Conservation (phyloP, 2,329 filamentous ascomycete species). For the Orbilia quercus region DNA sequence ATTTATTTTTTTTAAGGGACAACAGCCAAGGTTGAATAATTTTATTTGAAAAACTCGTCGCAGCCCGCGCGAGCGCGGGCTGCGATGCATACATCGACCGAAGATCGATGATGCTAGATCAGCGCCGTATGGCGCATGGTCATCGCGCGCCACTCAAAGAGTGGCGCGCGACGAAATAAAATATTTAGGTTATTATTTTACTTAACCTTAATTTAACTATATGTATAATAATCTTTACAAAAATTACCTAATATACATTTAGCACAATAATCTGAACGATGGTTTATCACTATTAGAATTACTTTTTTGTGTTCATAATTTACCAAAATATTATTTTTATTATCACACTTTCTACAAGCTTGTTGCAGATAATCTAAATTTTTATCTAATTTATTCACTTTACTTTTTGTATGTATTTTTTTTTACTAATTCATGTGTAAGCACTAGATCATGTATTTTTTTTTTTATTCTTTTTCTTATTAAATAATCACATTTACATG, state of each 20-base stretch:
- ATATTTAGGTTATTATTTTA: slow-evolving; percentile 6
- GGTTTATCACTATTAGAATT: background rate
- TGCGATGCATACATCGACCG: too few species aligned
- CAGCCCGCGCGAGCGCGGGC: too few species aligned
- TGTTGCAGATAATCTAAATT: slow-evolving; percentile 7
- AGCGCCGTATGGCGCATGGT: too few species aligned
- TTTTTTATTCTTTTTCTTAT: background rate
- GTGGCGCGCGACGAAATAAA: too few species aligned
- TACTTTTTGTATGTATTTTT: slow-evolving; percentile 5
- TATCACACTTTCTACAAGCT: slow-evolving; percentile 4
- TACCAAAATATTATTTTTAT: slow-evolving; percentile 1
- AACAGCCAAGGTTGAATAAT: slow-evolving; percentile 6
- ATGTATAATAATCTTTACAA: slow-evolving; percentile 5
- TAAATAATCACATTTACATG: slow-evolving; percentile 4
- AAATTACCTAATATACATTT: slow-evolving; percentile 6
- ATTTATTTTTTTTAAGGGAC: slow-evolving; percentile 3
- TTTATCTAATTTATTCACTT: slow-evolving; percentile 10
- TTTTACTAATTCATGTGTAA: slow-evolving; percentile 4
- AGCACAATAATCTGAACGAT: slow-evolving; percentile 3
- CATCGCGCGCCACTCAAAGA: too few species aligned
- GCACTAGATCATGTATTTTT: slow-evolving; percentile 7
- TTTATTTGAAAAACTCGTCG: slow-evolving; percentile 5
- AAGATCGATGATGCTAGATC: too few species aligned
- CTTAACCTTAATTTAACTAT: slow-evolving; percentile 8
- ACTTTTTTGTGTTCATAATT: slow-evolving; percentile 4